Conservation (phyloP, 2,329 filamentous ascomycete genomes). For the Mariannaea sp. region DNA sequence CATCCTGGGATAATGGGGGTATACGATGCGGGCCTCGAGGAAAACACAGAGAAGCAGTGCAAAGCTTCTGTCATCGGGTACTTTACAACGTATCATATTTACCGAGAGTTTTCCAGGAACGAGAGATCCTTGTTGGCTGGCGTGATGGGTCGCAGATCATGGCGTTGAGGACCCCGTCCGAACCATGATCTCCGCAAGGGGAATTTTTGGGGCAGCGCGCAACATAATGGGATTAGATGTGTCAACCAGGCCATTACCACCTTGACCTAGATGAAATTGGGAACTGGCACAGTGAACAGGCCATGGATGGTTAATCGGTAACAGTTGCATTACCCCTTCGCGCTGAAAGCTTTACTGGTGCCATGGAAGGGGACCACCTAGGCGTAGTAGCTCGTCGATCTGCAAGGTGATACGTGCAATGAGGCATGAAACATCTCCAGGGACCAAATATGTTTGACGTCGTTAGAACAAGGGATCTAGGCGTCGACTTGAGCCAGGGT, state of each 20-base stretch:
- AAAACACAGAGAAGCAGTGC: slow-evolving; percentile 24
- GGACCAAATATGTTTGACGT: slow-evolving; percentile 27
- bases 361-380: slow-evolving; percentile 24
- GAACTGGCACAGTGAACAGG: slow-evolving; percentile 24
- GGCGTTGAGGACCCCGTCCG: slow-evolving; percentile 39
- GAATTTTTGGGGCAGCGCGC: slow-evolving; percentile 37
- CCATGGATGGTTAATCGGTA: slow-evolving; percentile 21
- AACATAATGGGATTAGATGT: slow-evolving; percentile 24
- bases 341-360: slow-evolving; percentile 16
- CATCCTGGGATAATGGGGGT: slow-evolving; percentile 27
- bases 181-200: slow-evolving; percentile 42
- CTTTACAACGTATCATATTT: slow-evolving; percentile 21
- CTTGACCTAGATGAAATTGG: slow-evolving; percentile 21
- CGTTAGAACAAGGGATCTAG: slow-evolving; percentile 19
- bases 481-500: slow-evolving; percentile 30
- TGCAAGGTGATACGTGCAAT: slow-evolving; percentile 32
- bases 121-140: slow-evolving; percentile 34
- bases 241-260: slow-evolving; percentile 22
- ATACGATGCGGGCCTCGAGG: slow-evolving; percentile 27
- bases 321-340: slow-evolving; percentile 28
- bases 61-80: no score
- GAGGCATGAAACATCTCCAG: slow-evolving; percentile 32
- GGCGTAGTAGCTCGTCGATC: slow-evolving; percentile 33
- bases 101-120: slow-evolving; percentile 37
- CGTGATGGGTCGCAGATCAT: slow-evolving; percentile 40